phyloP scores from a whole-genome alignment of 2,329 filamentous ascomycete species.

The Xylaria hypoxylon region DNA sequence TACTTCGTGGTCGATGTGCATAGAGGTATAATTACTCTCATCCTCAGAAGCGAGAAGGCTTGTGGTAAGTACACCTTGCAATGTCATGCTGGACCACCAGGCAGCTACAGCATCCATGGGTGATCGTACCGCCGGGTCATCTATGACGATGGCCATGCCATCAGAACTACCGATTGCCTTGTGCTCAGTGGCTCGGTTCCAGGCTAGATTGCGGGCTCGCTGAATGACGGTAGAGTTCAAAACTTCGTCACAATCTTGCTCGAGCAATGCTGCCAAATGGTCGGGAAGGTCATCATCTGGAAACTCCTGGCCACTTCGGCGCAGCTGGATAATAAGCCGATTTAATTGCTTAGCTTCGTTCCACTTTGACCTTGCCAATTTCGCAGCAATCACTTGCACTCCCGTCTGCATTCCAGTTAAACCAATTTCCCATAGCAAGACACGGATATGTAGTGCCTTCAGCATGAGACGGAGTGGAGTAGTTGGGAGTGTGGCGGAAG shows the following conservation, averaged over 20 bases:
- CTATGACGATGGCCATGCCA: slow-evolving; percentile 84
- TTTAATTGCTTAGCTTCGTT: slow-evolving; percentile 78
- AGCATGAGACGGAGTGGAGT: slow-evolving; percentile 88
- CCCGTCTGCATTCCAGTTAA: slow-evolving; percentile 73
- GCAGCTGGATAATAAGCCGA: slow-evolving; percentile 59
- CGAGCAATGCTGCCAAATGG: slow-evolving; percentile 79
- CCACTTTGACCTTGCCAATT: slow-evolving; percentile 82
- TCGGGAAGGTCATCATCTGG: slow-evolving; percentile 77
- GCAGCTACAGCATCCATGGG: slow-evolving; percentile 91
- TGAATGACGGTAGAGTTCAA: slow-evolving; percentile 82
- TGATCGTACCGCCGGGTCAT: slow-evolving; percentile 85
- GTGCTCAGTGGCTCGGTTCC: slow-evolving; percentile 81
- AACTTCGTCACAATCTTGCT: slow-evolving; percentile 84
- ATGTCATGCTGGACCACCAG: slow-evolving; percentile 83
- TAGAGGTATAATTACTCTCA: slow-evolving; percentile 55
- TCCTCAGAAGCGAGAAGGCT: slow-evolving; percentile 69
- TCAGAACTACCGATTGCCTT: slow-evolving; percentile 72
- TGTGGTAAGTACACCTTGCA: slow-evolving; percentile 76
- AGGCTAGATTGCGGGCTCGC: slow-evolving; percentile 88
- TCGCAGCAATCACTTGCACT: slow-evolving; percentile 75
- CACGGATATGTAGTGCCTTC: slow-evolving; percentile 90
- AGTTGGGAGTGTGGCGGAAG: slow-evolving; percentile 86
- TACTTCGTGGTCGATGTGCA: slow-evolving; percentile 61
- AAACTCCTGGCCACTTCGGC: slow-evolving; percentile 56
- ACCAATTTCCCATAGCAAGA: slow-evolving; percentile 83